Evolutionary conservation across 768 basidiomycete genomes (phyloP).

Genomic region (Podaxis rugospora): DNA sequence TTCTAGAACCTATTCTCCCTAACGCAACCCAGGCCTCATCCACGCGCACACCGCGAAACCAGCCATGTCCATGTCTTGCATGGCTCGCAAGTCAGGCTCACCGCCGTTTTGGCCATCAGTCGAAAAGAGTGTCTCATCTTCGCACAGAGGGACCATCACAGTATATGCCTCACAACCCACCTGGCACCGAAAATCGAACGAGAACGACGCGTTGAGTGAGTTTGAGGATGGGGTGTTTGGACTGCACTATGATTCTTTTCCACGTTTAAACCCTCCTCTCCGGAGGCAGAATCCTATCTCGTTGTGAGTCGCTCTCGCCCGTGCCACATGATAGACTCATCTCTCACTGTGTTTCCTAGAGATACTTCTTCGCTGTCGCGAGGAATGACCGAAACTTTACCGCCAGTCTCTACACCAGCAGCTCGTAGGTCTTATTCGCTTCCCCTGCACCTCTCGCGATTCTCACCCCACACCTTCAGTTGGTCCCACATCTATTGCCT

Average conservation of each 20-base stretch:
- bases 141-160: not conserved
- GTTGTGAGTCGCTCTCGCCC: not conserved
- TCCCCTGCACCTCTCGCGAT: not conserved
- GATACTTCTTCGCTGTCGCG: not conserved
- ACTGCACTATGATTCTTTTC: not conserved
- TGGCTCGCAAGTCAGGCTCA: not conserved
- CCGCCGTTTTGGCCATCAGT: not conserved
- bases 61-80: not conserved
- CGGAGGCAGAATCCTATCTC: not conserved
- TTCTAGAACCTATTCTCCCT: not conserved
- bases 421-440: not conserved
- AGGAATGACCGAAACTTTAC: not conserved
- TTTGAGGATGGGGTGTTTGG: not conserved
- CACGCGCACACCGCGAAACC: not conserved
- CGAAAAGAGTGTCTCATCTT: not conserved
- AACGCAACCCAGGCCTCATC: not conserved
- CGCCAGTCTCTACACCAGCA: not conserved
- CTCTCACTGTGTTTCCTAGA: not conserved
- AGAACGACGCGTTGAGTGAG: not conserved
- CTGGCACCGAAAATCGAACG: not conserved
- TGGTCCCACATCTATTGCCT: not conserved
- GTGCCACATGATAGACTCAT: not conserved
- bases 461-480: not conserved
- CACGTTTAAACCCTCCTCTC: not conserved
- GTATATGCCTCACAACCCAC: constrained; percentile 1